Conservation (phyloP, 2,329 filamentous ascomycete genomes). For the Curvularia sp. region DNA sequence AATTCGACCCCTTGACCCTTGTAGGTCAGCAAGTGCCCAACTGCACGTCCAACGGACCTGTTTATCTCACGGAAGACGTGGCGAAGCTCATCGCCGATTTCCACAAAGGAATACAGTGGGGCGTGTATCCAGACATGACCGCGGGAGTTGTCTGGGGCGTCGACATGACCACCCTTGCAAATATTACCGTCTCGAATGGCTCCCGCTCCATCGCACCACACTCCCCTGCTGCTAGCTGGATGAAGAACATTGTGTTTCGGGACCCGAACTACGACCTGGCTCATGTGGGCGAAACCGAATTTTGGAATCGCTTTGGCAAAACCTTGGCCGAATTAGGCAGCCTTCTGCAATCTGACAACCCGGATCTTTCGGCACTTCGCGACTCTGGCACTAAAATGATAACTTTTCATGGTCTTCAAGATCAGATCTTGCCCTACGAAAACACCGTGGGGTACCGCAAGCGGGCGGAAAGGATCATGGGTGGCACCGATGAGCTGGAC, state of each 20-base stretch:
- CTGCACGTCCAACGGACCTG: background rate
- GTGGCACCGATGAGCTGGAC: conserved; percentile 33
- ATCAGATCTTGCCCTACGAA: conserved; percentile 37
- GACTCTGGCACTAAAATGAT: conserved; percentile 37
- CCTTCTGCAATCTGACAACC: conserved; percentile 31
- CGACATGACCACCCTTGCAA: conserved; percentile 20
- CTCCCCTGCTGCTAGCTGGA: conserved; percentile 27
- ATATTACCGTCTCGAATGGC: conserved; percentile 26
- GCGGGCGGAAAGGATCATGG: conserved; percentile 35
- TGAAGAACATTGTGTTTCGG: conserved; percentile 27
- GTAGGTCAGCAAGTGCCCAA: conserved; percentile 10
- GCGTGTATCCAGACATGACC: conserved; percentile 11
- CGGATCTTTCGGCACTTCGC: conserved; percentile 35
- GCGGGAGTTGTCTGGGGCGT: conserved; percentile 28
- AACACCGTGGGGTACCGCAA: conserved; percentile 36
- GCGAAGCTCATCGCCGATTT: conserved; percentile 31
- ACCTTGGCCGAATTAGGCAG: conserved; percentile 31
- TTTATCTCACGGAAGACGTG: conserved; percentile 27
- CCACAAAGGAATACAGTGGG: conserved; percentile 26
- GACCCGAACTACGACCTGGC: conserved; percentile 24
- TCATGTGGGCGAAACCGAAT: conserved; percentile 23
- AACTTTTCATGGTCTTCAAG: conserved; percentile 40
- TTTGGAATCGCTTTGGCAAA: conserved; percentile 28
- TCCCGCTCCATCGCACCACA: conserved; percentile 27
- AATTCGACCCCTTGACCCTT: conserved; percentile 29